Evolutionary conservation across 2,329 filamentous ascomycete species (phyloP).

Genomic region (Ilyonectria robusta): DNA sequence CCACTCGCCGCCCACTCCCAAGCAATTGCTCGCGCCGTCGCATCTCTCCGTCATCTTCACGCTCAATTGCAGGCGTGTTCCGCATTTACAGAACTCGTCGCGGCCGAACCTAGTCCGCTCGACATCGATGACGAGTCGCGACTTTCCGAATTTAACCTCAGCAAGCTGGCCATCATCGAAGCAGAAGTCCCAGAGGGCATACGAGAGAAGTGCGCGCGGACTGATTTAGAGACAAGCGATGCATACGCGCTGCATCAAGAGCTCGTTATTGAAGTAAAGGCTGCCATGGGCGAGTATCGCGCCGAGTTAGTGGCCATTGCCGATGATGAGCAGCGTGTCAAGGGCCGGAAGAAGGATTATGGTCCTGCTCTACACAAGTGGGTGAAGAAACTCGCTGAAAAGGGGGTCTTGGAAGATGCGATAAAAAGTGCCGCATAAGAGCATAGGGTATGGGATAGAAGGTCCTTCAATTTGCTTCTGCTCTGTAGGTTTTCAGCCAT

Average conservation of each 20-base stretch:
- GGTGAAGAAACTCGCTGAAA: conserved; percentile 77
- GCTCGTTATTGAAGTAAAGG: conserved; percentile 58
- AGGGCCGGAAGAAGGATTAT: conserved; percentile 75
- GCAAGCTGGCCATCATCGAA: conserved; percentile 42
- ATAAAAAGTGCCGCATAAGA: conserved; percentile 46
- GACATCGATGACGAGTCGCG: conserved; percentile 39
- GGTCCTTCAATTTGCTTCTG: neutral
- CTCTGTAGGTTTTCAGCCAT: neutral
- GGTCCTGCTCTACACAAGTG: conserved; percentile 78
- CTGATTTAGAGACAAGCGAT: conserved; percentile 33
- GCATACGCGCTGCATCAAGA: conserved; percentile 56
- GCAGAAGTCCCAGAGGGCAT: conserved; percentile 37
- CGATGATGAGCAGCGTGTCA: conserved; percentile 67
- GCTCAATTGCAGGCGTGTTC: conserved; percentile 43
- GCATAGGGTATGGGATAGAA: neutral
- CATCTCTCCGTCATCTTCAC: conserved; percentile 57
- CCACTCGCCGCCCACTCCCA: conserved; percentile 67
- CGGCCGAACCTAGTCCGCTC: conserved; percentile 41
- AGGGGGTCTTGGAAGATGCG: conserved; percentile 68
- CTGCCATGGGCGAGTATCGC: conserved; percentile 61
- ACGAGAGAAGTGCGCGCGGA: conserved; percentile 29
- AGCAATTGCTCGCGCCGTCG: conserved; percentile 60
- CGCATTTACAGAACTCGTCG: conserved; percentile 42
- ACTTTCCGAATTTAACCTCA: conserved; percentile 52
- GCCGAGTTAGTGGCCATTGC: conserved; percentile 62